Conservation (phyloP, 495 filamentous ascomycete species). For the Aspergillus wentii region DNA sequence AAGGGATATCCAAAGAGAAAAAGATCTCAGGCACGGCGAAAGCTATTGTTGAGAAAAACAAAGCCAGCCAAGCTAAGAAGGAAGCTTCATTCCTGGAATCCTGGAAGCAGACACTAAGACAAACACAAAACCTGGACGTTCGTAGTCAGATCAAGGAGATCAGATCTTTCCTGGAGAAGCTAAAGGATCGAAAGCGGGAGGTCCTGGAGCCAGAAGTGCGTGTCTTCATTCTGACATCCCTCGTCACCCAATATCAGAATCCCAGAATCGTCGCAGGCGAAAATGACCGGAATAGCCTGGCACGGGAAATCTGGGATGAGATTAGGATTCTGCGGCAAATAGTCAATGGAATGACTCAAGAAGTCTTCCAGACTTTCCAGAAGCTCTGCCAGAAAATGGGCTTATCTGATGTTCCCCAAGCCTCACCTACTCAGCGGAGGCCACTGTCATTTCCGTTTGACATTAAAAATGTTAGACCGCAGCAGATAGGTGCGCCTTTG, state of each 20-base stretch:
- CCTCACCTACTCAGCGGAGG: conserved; percentile 14
- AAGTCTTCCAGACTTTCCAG: conserved; percentile 15
- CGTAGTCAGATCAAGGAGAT: conserved; percentile 38
- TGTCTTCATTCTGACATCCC: conserved; percentile 34
- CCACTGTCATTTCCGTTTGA: conserved; percentile 28
- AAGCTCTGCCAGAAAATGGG: conserved; percentile 19
- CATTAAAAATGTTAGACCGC: conserved; percentile 16
- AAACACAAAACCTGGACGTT: conserved; percentile 23
- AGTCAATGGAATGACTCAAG: conserved; percentile 22
- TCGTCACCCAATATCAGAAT: conserved; percentile 14
- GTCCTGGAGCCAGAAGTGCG: conserved; percentile 33
- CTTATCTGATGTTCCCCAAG: conserved; percentile 19
- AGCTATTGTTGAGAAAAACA: not conserved
- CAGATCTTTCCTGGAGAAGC: conserved; percentile 23
- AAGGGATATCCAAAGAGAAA: conserved; percentile 6
- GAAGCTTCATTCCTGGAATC: not conserved
- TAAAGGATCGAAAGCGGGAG: conserved; percentile 20
- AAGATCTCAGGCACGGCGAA: not conserved
- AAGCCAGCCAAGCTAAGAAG: not conserved
- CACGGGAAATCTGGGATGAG: not conserved
- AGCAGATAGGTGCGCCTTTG: conserved; percentile 14
- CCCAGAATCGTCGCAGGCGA: conserved; percentile 21
- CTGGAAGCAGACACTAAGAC: conserved; percentile 7
- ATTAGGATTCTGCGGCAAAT: conserved; percentile 1
- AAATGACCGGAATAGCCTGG: not conserved